Evolutionary conservation across 768 basidiomycete species (phyloP).

Genomic region (Amanita subjunquillea): DNA sequence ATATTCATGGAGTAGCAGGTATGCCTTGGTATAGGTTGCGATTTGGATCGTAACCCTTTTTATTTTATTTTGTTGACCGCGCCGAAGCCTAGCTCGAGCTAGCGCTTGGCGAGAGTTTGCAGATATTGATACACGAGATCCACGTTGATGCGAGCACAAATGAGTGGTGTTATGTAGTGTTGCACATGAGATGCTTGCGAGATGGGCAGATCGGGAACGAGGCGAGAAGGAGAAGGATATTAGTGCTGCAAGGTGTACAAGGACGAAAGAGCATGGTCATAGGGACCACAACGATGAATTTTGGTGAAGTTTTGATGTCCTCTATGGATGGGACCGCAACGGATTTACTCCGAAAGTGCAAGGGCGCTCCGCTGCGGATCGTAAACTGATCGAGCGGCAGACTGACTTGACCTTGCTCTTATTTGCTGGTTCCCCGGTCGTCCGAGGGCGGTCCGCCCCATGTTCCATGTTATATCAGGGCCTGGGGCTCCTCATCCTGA

Average conservation of each 20-base stretch:
- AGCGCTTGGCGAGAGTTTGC: neutral
- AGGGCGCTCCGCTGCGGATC: neutral
- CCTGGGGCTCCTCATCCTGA: slow-evolving; percentile 15
- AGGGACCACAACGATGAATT: neutral
- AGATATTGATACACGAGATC: neutral
- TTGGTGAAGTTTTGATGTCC: neutral
- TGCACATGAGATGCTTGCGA: neutral
- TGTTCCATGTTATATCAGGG: neutral
- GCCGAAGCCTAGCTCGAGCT: neutral
- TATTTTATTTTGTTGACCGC: neutral
- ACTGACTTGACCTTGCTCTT: neutral
- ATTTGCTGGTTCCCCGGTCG: neutral
- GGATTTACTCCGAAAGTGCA: neutral
- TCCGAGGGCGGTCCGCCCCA: neutral
- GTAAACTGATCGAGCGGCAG: neutral
- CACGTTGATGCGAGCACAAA: neutral
- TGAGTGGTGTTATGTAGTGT: neutral
- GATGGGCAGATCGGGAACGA: neutral
- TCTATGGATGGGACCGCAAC: neutral
- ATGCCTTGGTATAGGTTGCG: neutral
- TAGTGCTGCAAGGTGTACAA: neutral
- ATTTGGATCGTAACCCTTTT: neutral
- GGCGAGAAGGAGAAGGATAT: neutral
- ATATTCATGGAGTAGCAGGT: neutral
- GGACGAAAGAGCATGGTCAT: neutral